A percentile compares a stretch with the other conserved stretches of the same genome.
phyloP scores from a whole-genome alignment of 1,284 basidiomycete genomes.

The Schizophyllum amplum region DNA sequence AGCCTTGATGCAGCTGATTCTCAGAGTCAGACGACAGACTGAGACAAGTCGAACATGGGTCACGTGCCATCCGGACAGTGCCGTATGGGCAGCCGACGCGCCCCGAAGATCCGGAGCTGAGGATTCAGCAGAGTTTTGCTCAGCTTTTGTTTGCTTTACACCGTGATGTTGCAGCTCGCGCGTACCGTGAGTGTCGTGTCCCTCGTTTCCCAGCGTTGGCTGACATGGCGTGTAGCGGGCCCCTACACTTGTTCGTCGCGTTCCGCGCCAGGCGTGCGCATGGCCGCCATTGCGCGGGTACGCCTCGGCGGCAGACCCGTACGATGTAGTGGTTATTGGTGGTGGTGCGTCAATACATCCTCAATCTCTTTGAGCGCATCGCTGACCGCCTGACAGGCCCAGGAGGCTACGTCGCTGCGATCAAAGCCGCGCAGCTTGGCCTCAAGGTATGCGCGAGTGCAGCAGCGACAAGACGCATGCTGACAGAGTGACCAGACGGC shows the following conservation, averaged over 20 bases:
- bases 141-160: not conserved
- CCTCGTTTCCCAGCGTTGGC: not conserved
- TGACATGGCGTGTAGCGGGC: not conserved
- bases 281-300: constrained; percentile 30
- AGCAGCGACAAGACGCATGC: constrained; percentile 16
- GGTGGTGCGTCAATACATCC: constrained; percentile 55
- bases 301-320: constrained; percentile 64
- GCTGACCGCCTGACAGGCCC: constrained; percentile 51
- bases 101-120: not conserved
- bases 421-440: constrained; percentile 96
- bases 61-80: not conserved
- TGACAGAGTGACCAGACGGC: constrained; percentile 59
- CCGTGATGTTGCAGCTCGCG: not conserved
- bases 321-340: constrained; percentile 89
- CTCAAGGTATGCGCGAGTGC: constrained; percentile 52
- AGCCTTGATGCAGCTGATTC: too few species aligned
- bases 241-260: not conserved
- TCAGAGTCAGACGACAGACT: too few species aligned
- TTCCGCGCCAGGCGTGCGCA: not conserved
- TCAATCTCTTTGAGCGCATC: constrained; percentile 1
- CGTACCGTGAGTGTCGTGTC: not conserved
- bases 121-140: too few species aligned
- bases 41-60: too few species aligned
- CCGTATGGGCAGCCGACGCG: not conserved
- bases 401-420: constrained; percentile 96